Conservation (phyloP, 179 eudicot genomes). For the Camellia oleifera region DNA sequence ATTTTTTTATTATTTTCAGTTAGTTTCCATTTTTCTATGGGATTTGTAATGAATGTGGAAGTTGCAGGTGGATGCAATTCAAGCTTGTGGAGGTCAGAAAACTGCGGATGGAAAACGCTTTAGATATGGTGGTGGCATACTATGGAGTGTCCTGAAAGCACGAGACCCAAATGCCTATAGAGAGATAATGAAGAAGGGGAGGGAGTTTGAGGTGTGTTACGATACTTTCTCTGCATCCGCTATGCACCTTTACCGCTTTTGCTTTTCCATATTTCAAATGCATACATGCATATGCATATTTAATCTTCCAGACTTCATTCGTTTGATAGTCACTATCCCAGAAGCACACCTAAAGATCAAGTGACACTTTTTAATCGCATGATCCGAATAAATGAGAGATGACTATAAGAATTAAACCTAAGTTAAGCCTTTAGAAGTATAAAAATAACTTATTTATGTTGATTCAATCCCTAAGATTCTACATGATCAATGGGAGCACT, state of each 20-base stretch:
- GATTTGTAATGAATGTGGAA: not conserved
- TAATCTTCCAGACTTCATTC: too few relatives aligned
- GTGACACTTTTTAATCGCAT: too few relatives aligned
- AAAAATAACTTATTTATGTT: not conserved
- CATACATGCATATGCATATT: not conserved
- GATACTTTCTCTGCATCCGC: not conserved
- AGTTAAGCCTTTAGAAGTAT: too few relatives aligned
- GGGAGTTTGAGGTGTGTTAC: conserved; percentile 75
- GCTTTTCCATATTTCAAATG: not conserved
- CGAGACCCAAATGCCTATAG: conserved; percentile 80
- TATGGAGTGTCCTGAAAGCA: conserved; percentile 76
- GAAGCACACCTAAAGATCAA: too few relatives aligned
- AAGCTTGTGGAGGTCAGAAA: conserved; percentile 91
- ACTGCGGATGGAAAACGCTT: conserved; percentile 67
- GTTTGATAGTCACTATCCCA: not conserved
- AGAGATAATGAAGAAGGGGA: conserved; percentile 89
- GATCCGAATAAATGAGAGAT: too few relatives aligned
- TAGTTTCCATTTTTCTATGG: not conserved
- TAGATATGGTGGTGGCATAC: conserved; percentile 75
- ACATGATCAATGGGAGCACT: not conserved
- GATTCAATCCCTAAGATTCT: not conserved
- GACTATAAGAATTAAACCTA: too few relatives aligned
- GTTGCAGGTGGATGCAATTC: conserved; percentile 82
- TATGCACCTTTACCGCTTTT: not conserved
- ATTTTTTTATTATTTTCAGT: not conserved